Evolutionary conservation across 176 grass and related monocot genomes (phyloP).

Genomic region (Musa acuminata): DNA sequence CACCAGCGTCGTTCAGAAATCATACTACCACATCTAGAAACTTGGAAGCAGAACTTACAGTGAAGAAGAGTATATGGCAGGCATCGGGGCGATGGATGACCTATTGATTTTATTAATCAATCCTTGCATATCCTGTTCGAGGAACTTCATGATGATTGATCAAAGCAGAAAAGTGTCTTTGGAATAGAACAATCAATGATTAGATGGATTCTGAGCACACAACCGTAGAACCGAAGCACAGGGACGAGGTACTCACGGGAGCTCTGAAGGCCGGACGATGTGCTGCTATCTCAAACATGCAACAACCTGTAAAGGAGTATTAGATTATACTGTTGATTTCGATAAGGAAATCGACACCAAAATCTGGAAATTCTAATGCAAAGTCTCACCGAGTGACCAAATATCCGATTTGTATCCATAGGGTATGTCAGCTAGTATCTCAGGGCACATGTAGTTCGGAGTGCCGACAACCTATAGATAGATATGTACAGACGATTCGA

Average conservation of each 20-base stretch:
- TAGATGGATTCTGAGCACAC: background rate
- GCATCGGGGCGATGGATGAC: constrained; percentile 86
- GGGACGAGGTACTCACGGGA: constrained; percentile 31
- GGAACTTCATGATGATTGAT: background rate
- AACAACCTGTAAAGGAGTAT: constrained; percentile 44
- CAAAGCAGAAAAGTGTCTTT: background rate
- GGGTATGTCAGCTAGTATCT: constrained; percentile 76
- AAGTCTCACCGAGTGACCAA: constrained; percentile 65
- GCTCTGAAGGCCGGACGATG: constrained; percentile 76
- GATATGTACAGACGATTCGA: background rate
- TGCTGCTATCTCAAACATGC: constrained; percentile 92
- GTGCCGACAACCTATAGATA: constrained; percentile 66
- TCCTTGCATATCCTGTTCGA: constrained; percentile 62
- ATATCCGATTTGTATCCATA: constrained; percentile 88
- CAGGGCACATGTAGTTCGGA: constrained; percentile 87
- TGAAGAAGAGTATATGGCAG: constrained; percentile 55
- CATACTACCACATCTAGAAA: too few species aligned
- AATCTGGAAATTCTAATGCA: background rate
- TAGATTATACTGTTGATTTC: background rate
- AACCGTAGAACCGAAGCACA: too few species aligned
- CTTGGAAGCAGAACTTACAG: constrained; percentile 34
- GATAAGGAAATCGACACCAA: background rate
- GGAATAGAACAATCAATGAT: background rate
- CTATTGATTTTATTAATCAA: constrained; percentile 88
- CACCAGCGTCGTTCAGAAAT: too few species aligned